These are phyloP conservation scores for Gnetum montanum DNA, from an alignment of 75 land plant genomes.

Conservation along the genomic window DNA sequence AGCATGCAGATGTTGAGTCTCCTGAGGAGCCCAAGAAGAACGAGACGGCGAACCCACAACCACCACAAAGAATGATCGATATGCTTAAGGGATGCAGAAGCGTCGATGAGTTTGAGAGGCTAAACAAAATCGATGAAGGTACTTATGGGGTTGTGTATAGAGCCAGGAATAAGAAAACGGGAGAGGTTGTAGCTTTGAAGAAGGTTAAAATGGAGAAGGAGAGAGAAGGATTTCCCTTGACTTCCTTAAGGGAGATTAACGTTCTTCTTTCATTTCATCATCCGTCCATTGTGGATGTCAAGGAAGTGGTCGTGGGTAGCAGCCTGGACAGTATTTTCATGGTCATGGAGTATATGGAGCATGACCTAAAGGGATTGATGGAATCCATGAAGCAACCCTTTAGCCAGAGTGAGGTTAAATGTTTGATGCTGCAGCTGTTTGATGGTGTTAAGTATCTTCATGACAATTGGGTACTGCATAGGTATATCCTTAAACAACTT, in stretches of 20 bases:
- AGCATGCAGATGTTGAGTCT: constrained; percentile 11
- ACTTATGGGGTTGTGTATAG: constrained; percentile 98
- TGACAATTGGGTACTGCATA: constrained; percentile 98
- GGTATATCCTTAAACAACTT: constrained; percentile 20
- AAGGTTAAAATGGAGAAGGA: constrained; percentile 98
- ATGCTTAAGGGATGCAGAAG: constrained; percentile 95
- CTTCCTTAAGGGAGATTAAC: constrained; percentile 90
- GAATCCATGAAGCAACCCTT: constrained; percentile 91
- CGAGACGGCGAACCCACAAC: constrained; percentile 18
- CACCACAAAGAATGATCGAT: constrained; percentile 49
- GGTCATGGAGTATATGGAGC: constrained; percentile 99
- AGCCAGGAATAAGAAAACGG: constrained; percentile 83
- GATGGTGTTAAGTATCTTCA: constrained; percentile 92
- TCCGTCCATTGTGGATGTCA: constrained; percentile 90
- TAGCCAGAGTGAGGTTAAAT: constrained; percentile 97
- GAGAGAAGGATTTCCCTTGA: constrained; percentile 90
- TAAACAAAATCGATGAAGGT: constrained; percentile 93
- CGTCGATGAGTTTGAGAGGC: constrained; percentile 91
- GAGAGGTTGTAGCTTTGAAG: constrained; percentile 92
- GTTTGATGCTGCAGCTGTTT: constrained; percentile 90
- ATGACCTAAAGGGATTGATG: constrained; percentile 93
- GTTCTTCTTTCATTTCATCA: constrained; percentile 88
- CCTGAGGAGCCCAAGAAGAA: constrained; percentile 22
- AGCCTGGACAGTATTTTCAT: constrained; percentile 80
- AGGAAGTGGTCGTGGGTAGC: constrained; percentile 96